Base-by-base conservation (phyloP, 1,139 yeast species). In the Yamadazyma sp. region DNA sequence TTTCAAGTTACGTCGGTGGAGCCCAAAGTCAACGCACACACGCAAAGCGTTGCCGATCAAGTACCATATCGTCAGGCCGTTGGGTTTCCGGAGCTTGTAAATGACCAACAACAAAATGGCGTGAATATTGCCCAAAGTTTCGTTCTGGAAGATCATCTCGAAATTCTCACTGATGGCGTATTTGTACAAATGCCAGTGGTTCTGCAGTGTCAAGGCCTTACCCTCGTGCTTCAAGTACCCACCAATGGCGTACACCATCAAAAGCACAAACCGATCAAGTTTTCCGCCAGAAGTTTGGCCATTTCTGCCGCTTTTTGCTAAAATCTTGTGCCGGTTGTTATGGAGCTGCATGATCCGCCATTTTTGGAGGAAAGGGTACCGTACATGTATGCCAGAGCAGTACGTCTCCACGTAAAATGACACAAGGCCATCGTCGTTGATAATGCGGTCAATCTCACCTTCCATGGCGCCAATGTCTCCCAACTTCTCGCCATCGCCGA, bases 231-330 rank as follows among this genome's bases (percentile, higher is more conserved):
- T 43, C 28, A 45, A 41, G 20, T 37, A 34, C 1, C 47, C 41
- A 2, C 48, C 48, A 8, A 45, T 42, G 14, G 48, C 48, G 26
- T 45, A 45, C 6, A 45, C 33, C 48, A 45, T 43, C 14, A 41
- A 22, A 2, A 45, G 25, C 5, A 32, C 15, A 30, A 41, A 43
- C 23, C 34, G 32, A 14, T 41, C 45, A 20, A 33, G 26, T 10
- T 5, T 24, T 24, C 11, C 11, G 12, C 34, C n/a, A n/a, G n/a
- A n/a, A n/a, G n/a, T n/a, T n/a, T n/a, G n/a, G n/a, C n/a, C n/a
- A n/a, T n/a, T n/a, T n/a, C n/a, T n/a, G n/a, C n/a, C n/a, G n/a
- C n/a, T n/a, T n/a, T 5, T 25, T 5, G 23, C 8, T 23, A 34
- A 28, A 16, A 36, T 7, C 16, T 17, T 9, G 3, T 30, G 23